Percentiles rank a stretch among this genome's conserved stretches.
phyloP scores from a whole-genome alignment of 768 basidiomycete genomes.

The Agaricus subrufescens region DNA sequence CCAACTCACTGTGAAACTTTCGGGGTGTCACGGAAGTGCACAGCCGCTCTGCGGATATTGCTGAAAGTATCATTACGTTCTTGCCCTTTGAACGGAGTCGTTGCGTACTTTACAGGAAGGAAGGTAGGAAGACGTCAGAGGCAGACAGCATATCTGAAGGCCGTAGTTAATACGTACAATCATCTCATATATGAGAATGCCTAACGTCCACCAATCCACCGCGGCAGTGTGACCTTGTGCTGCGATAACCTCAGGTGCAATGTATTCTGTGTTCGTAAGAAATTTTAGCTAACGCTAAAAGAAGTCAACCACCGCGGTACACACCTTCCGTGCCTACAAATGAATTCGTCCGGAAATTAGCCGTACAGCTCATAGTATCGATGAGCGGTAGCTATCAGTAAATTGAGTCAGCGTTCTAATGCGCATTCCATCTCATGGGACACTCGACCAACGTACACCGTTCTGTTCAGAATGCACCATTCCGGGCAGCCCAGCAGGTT shows the following conservation, averaged over 20 bases:
- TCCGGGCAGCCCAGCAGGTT: slow-evolving; percentile 80
- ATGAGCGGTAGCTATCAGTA: slow-evolving; percentile 75
- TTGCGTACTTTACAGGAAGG: slow-evolving; percentile 70
- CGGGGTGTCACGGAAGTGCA: slow-evolving; percentile 82
- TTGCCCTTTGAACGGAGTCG: slow-evolving; percentile 97
- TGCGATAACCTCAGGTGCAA: slow-evolving; percentile 97
- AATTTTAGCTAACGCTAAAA: slow-evolving; percentile 7
- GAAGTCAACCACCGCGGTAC: slow-evolving; percentile 19
- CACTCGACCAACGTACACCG: slow-evolving; percentile 56
- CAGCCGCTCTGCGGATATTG: slow-evolving; percentile 86
- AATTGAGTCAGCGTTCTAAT: slow-evolving; percentile 12
- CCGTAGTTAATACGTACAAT: slow-evolving; percentile 63
- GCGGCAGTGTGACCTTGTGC: slow-evolving; percentile 96
- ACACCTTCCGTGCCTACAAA: slow-evolving; percentile 98
- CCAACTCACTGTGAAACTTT: slow-evolving; percentile 47
- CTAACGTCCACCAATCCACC: slow-evolving; percentile 99
- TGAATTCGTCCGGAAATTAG: slow-evolving; percentile 96
- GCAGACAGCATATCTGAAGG: slow-evolving; percentile 32
- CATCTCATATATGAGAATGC: slow-evolving; percentile 99
- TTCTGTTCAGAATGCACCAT: slow-evolving; percentile 86
- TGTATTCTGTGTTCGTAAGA: slow-evolving; percentile 70
- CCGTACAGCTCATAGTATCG: slow-evolving; percentile 96
- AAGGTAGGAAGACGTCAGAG: slow-evolving; percentile 22
- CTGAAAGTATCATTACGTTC: slow-evolving; percentile 94
- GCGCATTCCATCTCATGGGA: slow-evolving; percentile 2